A percentile compares a stretch with the other conserved stretches of the same genome.
phyloP scores from a whole-genome alignment of 78 protist genomes.

The Dictyostelium capitatum region DNA sequence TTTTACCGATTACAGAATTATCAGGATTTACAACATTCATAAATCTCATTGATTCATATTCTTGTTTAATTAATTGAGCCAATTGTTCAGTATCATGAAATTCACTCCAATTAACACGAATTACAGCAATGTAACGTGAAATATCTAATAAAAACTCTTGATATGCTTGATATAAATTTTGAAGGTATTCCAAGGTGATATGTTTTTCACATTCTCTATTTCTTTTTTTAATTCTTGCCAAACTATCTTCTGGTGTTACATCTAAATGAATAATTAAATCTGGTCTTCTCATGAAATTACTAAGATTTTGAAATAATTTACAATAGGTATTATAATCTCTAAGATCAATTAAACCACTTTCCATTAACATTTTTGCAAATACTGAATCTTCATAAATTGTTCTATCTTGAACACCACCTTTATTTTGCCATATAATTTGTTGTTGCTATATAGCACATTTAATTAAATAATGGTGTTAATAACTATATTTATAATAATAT shows the following conservation, averaged over 20 bases:
- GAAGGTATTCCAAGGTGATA: slow-evolving; percentile 83
- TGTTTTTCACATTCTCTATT: slow-evolving; percentile 86
- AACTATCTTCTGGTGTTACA: slow-evolving; percentile 88
- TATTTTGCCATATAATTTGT: slow-evolving; percentile 75
- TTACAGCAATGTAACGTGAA: slow-evolving; percentile 84
- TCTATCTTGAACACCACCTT: slow-evolving; percentile 87
- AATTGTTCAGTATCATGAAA: slow-evolving; percentile 51
- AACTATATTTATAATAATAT: background rate
- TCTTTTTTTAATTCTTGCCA: slow-evolving; percentile 80
- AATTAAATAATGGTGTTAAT: background rate
- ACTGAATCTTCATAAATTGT: slow-evolving; percentile 91
- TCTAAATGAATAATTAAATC: slow-evolving; percentile 88
- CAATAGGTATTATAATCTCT: slow-evolving; percentile 89
- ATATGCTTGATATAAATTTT: slow-evolving; percentile 65
- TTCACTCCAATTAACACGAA: slow-evolving; percentile 81
- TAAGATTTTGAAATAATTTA: slow-evolving; percentile 79
- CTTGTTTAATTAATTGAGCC: slow-evolving; percentile 17
- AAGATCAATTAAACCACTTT: slow-evolving; percentile 77
- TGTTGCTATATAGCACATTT: slow-evolving; percentile 75
- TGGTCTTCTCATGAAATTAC: slow-evolving; percentile 90
- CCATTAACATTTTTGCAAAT: slow-evolving; percentile 86
- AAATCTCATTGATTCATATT: slow-evolving; percentile 26
- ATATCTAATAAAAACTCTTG: slow-evolving; percentile 82
- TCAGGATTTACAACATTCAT: background rate
- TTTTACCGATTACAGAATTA: too few species aligned